Conservation (phyloP, 306 rosid genomes). For the Rubus idaeus region DNA sequence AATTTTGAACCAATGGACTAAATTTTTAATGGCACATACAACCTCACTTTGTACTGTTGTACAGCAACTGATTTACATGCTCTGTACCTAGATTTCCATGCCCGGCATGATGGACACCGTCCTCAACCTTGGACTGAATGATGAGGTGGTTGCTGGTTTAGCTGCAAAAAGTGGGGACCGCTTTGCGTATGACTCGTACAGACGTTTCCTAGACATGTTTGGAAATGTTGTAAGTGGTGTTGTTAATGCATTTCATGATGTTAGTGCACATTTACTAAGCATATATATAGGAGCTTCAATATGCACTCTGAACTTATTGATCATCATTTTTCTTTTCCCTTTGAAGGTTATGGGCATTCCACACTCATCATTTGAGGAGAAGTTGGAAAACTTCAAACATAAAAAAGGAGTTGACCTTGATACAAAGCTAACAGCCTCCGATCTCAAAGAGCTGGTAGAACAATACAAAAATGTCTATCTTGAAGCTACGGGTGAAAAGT, state of each 20-base stretch:
- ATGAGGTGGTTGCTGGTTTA: slow-evolving; percentile 83
- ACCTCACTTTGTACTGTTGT: background rate
- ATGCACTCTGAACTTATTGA: background rate
- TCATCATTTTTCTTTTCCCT: background rate
- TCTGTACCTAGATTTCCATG: slow-evolving; percentile 71
- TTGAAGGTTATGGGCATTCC: slow-evolving; percentile 81
- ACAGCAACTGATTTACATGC: slow-evolving; percentile 12
- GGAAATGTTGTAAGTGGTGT: slow-evolving; percentile 81
- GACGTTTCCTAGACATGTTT: slow-evolving; percentile 98
- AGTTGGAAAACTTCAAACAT: slow-evolving; percentile 61
- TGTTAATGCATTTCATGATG: slow-evolving; percentile 8
- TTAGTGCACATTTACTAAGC: background rate
- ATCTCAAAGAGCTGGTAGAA: slow-evolving; percentile 80
- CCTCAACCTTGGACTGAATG: slow-evolving; percentile 95
- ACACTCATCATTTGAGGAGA: slow-evolving; percentile 86
- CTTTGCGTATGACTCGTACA: slow-evolving; percentile 85
- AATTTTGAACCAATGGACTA: background rate
- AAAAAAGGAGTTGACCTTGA: slow-evolving; percentile 62
- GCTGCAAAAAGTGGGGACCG: slow-evolving; percentile 94
- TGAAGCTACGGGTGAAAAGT: slow-evolving; percentile 62
- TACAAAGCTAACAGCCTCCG: slow-evolving; percentile 62
- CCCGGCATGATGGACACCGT: slow-evolving; percentile 99
- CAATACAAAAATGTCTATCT: slow-evolving; percentile 78
- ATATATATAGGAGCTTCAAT: background rate
- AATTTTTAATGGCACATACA: background rate